Base-by-base conservation (phyloP, 306 rosid genomes). In the Gastrolobium bilobum region DNA sequence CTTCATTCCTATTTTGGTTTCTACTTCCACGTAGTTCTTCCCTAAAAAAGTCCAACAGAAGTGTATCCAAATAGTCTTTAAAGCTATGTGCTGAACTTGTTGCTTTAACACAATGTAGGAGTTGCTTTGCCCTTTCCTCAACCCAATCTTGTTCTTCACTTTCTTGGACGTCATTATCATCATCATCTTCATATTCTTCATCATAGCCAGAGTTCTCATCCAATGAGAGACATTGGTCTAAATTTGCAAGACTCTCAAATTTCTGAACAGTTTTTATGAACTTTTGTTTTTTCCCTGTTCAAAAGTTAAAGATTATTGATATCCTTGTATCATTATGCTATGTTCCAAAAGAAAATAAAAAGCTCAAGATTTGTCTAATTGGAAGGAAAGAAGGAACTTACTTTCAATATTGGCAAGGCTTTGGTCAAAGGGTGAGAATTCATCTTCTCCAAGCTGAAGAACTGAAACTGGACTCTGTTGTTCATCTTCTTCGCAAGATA, bases 391-490 rank as follows among this genome's bases (percentile, higher is more conserved):
- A 26, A 42, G 10, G 20, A 79, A 73, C 92, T 34, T 85, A 89
- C 94, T 88, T 78, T 89, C 68, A 58, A 85, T 75, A 74, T 80
- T 75, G 71, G 82, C 89, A 78, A 85, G 80, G 80, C 82, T 85
- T 84, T 88, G 85, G 38, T 83, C 83, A 57, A 88, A 88, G 51
- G 52, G 33, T 47, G 87, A 80, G 69, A 80, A 80, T 38, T 82
- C 84, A 58, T 81, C 75, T 68, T 87, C 90, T 35, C 85, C 87
- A 77, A 81, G 79, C 4, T 83, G 83, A 82, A 92, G 88, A 75
- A 92, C 93, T 11, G 94, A 92, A 62, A 92, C 85, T 47, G 97
- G 94, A 69, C 93, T 92, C 14, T 84, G 75, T 44, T 86, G 87
- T 39, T 88, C 94, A 60, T 84, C 79, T 51, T 89, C 91, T 37